Percentiles rank a stretch among this genome's conserved stretches.
These are phyloP conservation scores for Cladorrhinum sp. DNA, from an alignment of 2,329 filamentous ascomycete genomes.

Conservation along the genomic window DNA sequence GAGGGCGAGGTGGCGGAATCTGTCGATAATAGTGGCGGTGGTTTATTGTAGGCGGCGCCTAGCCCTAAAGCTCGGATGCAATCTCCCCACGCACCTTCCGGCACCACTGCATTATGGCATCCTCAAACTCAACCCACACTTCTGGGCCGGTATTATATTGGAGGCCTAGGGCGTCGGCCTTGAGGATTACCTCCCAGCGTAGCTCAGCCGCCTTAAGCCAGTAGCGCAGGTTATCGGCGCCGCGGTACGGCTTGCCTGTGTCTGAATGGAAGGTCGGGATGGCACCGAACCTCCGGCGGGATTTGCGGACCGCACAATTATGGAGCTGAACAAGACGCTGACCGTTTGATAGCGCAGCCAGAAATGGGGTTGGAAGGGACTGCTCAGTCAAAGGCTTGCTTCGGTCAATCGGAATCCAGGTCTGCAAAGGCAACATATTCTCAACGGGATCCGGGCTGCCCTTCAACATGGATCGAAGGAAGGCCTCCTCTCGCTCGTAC, in stretches of 20 bases:
- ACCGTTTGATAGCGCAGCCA: slow-evolving; percentile 72
- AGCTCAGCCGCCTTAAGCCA: slow-evolving; percentile 96
- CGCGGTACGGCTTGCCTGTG: slow-evolving; percentile 89
- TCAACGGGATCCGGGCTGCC: slow-evolving; percentile 21
- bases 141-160: slow-evolving; percentile 69
- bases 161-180: slow-evolving; percentile 80
- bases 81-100: slow-evolving; percentile 79
- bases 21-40: neutral
- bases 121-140: slow-evolving; percentile 79
- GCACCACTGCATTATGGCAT: slow-evolving; percentile 80
- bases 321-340: slow-evolving; percentile 81
- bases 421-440: slow-evolving; percentile 56
- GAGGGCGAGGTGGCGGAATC: neutral
- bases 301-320: slow-evolving; percentile 83
- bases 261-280: slow-evolving; percentile 91
- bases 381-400: slow-evolving; percentile 23
- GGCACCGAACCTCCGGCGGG: slow-evolving; percentile 79
- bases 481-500: slow-evolving; percentile 74
- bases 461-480: slow-evolving; percentile 67
- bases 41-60: slow-evolving; percentile 8
- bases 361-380: slow-evolving; percentile 67
- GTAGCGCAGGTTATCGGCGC: slow-evolving; percentile 88
- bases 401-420: slow-evolving; percentile 60
- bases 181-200: slow-evolving; percentile 82
- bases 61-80: slow-evolving; percentile 56